A percentile compares a stretch with the other conserved stretches of the same genome.
These are phyloP conservation scores for Apocynum venetum DNA, from an alignment of 257 asterid genomes.

Conservation along the genomic window DNA sequence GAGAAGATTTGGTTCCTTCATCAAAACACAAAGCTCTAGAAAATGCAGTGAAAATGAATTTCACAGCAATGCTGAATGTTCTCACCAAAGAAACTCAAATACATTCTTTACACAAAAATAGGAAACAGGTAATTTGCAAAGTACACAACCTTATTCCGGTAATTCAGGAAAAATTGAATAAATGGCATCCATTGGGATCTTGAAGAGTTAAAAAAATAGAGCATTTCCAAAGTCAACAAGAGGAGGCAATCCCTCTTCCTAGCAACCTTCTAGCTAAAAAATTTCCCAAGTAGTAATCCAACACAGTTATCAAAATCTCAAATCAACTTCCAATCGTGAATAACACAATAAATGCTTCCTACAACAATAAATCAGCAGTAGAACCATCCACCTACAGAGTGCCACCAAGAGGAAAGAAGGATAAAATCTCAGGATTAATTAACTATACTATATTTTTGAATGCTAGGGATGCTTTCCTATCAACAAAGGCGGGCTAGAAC, in stretches of 20 bases:
- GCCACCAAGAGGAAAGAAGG: not conserved
- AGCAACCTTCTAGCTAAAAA: not conserved
- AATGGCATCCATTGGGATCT: not conserved
- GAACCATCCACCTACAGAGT: not conserved
- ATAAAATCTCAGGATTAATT: not conserved
- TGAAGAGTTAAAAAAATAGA: not conserved
- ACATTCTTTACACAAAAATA: no score
- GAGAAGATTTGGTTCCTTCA: not conserved
- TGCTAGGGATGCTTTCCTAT: not conserved
- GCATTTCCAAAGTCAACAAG: not conserved
- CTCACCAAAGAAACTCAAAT: no score
- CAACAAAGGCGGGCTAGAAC: not conserved
- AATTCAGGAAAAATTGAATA: not conserved
- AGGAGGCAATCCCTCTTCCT: not conserved
- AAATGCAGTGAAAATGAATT: not conserved
- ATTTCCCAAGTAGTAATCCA: not conserved
- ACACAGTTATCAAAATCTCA: not conserved
- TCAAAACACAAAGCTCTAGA: not conserved
- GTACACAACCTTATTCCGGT: not conserved
- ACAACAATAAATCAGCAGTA: not conserved
- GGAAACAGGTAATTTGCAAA: not conserved
- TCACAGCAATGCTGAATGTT: not conserved
- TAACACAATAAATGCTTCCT: not conserved
- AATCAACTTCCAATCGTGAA: not conserved
- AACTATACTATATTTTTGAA: not conserved